Evolutionary conservation across 495 filamentous ascomycete species (phyloP).

Genomic region (Podospora australis): DNA sequence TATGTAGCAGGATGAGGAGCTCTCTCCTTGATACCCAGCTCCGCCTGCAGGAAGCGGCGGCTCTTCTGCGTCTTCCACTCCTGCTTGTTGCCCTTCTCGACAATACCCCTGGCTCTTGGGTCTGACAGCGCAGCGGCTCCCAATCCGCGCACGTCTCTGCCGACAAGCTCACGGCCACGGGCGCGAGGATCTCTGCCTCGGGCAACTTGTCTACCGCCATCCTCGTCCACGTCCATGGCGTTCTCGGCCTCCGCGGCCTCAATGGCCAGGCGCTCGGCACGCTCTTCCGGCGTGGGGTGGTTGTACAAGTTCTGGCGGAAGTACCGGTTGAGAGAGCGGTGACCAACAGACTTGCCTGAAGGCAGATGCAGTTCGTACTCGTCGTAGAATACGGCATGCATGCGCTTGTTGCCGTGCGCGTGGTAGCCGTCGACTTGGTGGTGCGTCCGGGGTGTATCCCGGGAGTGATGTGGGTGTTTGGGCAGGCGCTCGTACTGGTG

Average conservation of each 20-base stretch:
- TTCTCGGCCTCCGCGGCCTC: constrained; percentile 34
- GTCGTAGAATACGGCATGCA: constrained; percentile 71
- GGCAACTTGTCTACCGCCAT: constrained; percentile 8
- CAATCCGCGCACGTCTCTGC: constrained; percentile 21
- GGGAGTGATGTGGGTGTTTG: constrained; percentile 60
- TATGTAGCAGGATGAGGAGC: constrained; percentile 25
- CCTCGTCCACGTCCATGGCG: constrained; percentile 24
- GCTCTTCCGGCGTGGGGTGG: constrained; percentile 66
- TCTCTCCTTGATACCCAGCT: constrained; percentile 26
- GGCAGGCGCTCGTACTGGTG: constrained; percentile 54
- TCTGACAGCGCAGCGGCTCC: constrained; percentile 14
- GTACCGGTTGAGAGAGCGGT: constrained; percentile 77
- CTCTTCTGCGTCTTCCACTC: constrained; percentile 20
- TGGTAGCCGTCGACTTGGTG: constrained; percentile 66
- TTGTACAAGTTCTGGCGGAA: constrained; percentile 88
- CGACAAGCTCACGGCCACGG: constrained; percentile 19
- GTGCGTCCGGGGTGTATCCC: constrained; percentile 58
- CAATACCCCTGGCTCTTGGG: constrained; percentile 9
- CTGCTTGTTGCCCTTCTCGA: constrained; percentile 22
- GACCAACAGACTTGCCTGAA: constrained; percentile 81
- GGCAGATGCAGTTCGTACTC: constrained; percentile 95
- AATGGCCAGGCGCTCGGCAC: constrained; percentile 49
- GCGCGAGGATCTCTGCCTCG: not conserved
- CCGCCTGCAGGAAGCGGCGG: constrained; percentile 11
- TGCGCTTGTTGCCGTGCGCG: constrained; percentile 58